A percentile compares a stretch with the other conserved stretches of the same genome.
phyloP scores from a whole-genome alignment of 768 basidiomycete species.

The Serendipita sp. region DNA sequence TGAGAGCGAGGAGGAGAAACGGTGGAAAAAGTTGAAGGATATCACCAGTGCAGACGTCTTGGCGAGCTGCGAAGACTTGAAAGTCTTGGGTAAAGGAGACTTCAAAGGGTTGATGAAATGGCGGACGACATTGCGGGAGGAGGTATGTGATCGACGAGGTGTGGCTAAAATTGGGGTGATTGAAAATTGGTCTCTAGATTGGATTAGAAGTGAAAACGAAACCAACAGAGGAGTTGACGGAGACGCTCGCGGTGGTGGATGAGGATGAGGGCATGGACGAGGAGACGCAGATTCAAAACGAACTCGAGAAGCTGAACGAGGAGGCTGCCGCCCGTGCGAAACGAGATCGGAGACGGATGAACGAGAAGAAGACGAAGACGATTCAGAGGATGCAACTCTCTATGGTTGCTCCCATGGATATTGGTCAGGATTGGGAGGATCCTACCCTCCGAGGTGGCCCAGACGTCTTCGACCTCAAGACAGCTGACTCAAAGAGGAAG shows the following conservation, averaged over 20 bases:
- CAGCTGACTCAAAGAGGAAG: conserved; percentile 29
- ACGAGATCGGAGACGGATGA: conserved; percentile 67
- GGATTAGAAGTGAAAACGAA: conserved; percentile 73
- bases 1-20: conserved; percentile 74
- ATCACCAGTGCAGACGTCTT: conserved; percentile 68
- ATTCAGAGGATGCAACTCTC: conserved; percentile 91
- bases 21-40: conserved; percentile 50
- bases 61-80: conserved; percentile 78
- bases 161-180: not conserved
- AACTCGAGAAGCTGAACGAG: conserved; percentile 74
- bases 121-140: conserved; percentile 74
- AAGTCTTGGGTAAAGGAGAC: conserved; percentile 94
- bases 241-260: conserved; percentile 48
- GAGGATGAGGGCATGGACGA: conserved; percentile 54
- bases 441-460: conserved; percentile 55
- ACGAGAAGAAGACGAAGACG: conserved; percentile 75
- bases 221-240: conserved; percentile 57
- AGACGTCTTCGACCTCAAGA: conserved; percentile 59
- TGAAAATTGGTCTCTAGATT: conserved; percentile 32
- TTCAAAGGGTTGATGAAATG: conserved; percentile 89
- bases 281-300: conserved; percentile 77
- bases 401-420: conserved; percentile 96
- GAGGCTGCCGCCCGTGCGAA: conserved; percentile 61
- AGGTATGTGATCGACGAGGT: conserved; percentile 33
- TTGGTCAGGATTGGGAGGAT: conserved; percentile 76